A percentile compares a stretch with the other conserved stretches of the same genome.
Evolutionary conservation across 768 basidiomycete species (phyloP).

Genomic region (Boletellus sp.): DNA sequence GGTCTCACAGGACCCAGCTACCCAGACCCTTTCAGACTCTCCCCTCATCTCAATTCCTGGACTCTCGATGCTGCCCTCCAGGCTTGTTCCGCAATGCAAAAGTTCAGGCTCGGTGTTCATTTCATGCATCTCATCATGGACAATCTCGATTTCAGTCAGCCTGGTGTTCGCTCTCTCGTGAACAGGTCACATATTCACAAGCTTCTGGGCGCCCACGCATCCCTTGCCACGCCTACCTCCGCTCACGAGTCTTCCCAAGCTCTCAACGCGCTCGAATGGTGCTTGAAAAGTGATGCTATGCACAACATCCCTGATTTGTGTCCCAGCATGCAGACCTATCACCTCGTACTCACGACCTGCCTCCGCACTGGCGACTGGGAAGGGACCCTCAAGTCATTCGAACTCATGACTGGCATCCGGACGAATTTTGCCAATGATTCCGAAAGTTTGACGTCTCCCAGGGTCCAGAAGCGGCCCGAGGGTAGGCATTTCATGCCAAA

Average conservation of each 20-base stretch:
- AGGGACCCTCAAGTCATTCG: slow-evolving; percentile 52
- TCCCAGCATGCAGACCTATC: slow-evolving; percentile 43
- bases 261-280: slow-evolving; percentile 64
- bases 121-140: slow-evolving; percentile 61
- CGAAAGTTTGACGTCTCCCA: slow-evolving; percentile 39
- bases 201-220: slow-evolving; percentile 51
- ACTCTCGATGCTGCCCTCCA: slow-evolving; percentile 53
- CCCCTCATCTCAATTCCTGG: slow-evolving; percentile 41
- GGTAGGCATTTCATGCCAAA: slow-evolving; percentile 47
- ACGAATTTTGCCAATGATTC: slow-evolving; percentile 41
- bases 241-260: slow-evolving; percentile 43
- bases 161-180: slow-evolving; percentile 36
- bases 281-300: slow-evolving; percentile 52
- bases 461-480: slow-evolving; percentile 38
- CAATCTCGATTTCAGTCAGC: slow-evolving; percentile 20
- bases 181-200: slow-evolving; percentile 58
- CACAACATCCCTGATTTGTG: slow-evolving; percentile 42
- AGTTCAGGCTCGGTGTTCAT: slow-evolving; percentile 47
- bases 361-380: slow-evolving; percentile 64
- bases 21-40: slow-evolving; percentile 33
- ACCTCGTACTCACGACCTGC: slow-evolving; percentile 61
- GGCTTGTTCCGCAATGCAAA: slow-evolving; percentile 49
- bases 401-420: slow-evolving; percentile 70
- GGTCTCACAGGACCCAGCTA: slow-evolving; percentile 54
- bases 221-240: slow-evolving; percentile 38